phyloP scores from a whole-genome alignment of 345 rosid genomes.

The Populus deltoides region DNA sequence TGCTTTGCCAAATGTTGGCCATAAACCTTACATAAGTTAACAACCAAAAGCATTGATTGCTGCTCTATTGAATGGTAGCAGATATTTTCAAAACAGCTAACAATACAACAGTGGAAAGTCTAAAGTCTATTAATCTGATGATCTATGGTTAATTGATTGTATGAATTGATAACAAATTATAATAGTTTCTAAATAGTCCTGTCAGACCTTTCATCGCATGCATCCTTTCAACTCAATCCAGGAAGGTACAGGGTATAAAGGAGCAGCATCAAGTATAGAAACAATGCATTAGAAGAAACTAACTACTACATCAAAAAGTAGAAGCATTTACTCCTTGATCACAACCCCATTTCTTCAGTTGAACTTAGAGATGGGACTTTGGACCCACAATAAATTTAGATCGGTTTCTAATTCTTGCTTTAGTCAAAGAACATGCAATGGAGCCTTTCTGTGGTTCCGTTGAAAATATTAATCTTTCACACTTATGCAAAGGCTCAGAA shows the following conservation, averaged over 20 bases:
- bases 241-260: background rate
- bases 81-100: background rate
- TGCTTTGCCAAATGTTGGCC: background rate
- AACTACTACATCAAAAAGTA: too few relatives aligned
- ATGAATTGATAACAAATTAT: background rate
- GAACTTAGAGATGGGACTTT: too few relatives aligned
- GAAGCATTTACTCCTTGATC: too few relatives aligned
- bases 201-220: background rate
- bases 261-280: background rate
- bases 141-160: background rate
- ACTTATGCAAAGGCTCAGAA: background rate
- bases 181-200: background rate
- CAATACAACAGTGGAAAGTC: background rate
- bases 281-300: background rate
- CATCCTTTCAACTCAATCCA: background rate
- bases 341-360: too few relatives aligned
- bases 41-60: background rate
- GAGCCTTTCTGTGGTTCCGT: background rate
- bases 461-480: background rate
- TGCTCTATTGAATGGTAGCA: background rate
- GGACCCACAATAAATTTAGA: too few relatives aligned
- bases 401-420: too few relatives aligned
- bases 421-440: too few relatives aligned
- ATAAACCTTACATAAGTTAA: background rate
- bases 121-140: too few relatives aligned